A percentile compares a stretch with the other conserved stretches of the same genome.
Conservation (phyloP, 2,329 filamentous ascomycete genomes). For the Paecilomyces dactylethromorphus region DNA sequence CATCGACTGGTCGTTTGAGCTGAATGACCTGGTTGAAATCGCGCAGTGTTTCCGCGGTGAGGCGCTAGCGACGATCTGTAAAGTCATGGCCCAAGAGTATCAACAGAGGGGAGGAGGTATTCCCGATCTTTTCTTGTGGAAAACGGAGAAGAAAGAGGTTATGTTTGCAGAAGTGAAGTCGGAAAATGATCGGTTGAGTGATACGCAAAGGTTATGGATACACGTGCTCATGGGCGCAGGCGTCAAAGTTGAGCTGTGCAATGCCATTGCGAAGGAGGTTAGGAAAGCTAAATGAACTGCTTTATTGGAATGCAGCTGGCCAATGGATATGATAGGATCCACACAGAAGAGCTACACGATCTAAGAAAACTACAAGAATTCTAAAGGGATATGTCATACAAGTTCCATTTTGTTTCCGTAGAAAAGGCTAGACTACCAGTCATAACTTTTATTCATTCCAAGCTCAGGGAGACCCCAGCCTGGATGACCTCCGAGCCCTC, state of each 20-base stretch:
- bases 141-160: constrained; percentile 51
- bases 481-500: not conserved
- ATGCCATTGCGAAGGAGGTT: constrained; percentile 55
- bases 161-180: constrained; percentile 78
- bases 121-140: constrained; percentile 90
- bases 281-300: constrained; percentile 9
- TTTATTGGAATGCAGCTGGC: not conserved
- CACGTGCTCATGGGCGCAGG: constrained; percentile 84
- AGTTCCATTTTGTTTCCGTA: not conserved
- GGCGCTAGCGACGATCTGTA: constrained; percentile 77
- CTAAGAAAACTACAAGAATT: not conserved
- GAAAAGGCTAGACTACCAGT: constrained; percentile 1
- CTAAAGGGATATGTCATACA: constrained; percentile 42
- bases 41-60: constrained; percentile 70
- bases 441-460: not conserved
- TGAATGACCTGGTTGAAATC: constrained; percentile 74
- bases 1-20: constrained; percentile 79
- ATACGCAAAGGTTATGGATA: constrained; percentile 95
- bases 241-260: constrained; percentile 74
- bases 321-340: not conserved
- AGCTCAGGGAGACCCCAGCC: not conserved
- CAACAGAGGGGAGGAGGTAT: constrained; percentile 77
- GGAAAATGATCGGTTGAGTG: constrained; percentile 86
- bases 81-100: constrained; percentile 95
- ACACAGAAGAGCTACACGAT: not conserved